These are phyloP conservation scores for Cladophialophora carrionii DNA, from an alignment of 2,329 filamentous ascomycete genomes.

Conservation along the genomic window DNA sequence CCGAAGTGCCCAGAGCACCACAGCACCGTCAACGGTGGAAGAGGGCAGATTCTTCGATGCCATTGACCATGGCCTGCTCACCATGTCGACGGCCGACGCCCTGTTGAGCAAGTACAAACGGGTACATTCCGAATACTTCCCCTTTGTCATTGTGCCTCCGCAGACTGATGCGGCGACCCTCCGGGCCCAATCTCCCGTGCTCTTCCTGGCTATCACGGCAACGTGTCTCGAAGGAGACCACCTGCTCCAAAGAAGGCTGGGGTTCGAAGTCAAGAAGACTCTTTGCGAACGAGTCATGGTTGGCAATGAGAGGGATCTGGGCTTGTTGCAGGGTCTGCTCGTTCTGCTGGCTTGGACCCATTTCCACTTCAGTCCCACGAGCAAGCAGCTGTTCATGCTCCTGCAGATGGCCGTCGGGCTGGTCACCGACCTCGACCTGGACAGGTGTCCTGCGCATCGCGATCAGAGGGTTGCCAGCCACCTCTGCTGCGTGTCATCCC, in stretches of 20 bases:
- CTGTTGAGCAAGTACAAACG: conserved; percentile 12
- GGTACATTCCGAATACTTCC: conserved; percentile 17
- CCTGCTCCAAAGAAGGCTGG: conserved; percentile 13
- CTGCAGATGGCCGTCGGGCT: conserved; percentile 18
- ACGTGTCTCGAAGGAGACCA: conserved; percentile 18
- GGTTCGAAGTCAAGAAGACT: conserved; percentile 10
- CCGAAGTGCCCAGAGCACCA: conserved; percentile 5
- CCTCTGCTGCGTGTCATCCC: background rate
- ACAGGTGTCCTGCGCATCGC: conserved; percentile 22
- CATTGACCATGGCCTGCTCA: conserved; percentile 4
- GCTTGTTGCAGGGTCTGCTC: conserved; percentile 20
- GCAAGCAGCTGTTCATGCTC: conserved; percentile 21
- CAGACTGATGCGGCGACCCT: conserved; percentile 15
- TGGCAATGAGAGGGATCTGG: conserved; percentile 16
- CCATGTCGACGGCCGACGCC: conserved; percentile 2
- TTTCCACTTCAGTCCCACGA: conserved; percentile 20
- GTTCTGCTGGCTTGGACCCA: conserved; percentile 18
- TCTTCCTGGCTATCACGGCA: conserved; percentile 19
- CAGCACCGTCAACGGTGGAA: background rate
- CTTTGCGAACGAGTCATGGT: conserved; percentile 13
- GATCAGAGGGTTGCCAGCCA: conserved; percentile 22
- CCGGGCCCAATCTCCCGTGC: conserved; percentile 3
- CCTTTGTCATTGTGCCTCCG: conserved; percentile 18
- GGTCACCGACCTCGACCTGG: conserved; percentile 24
- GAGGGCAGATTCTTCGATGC: conserved; percentile 11